Conservation (phyloP, 2,329 filamentous ascomycete species). For the Hypocrella siamensis region DNA sequence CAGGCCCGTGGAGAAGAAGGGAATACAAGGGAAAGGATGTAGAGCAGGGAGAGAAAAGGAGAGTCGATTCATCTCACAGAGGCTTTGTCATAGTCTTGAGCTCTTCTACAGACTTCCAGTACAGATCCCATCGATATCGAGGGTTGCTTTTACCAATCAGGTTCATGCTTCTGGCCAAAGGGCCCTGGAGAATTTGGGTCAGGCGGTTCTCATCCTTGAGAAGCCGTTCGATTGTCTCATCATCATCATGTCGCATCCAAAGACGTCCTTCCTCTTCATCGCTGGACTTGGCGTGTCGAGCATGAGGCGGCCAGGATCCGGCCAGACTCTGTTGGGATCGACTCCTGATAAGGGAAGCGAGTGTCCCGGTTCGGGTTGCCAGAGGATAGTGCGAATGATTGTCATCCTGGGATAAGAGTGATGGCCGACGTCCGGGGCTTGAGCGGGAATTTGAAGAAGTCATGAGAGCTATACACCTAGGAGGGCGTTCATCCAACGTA, state of each 20-base stretch:
- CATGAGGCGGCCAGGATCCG: conserved; percentile 10
- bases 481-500: neutral
- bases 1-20: no score
- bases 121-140: conserved; percentile 70
- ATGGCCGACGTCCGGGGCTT: conserved; percentile 14
- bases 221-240: conserved; percentile 28
- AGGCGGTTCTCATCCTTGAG: conserved; percentile 42
- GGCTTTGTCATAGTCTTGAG: conserved; percentile 55
- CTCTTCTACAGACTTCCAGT: conserved; percentile 70
- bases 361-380: conserved; percentile 19
- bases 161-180: conserved; percentile 66
- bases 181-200: conserved; percentile 43
- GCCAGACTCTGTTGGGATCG: conserved; percentile 19
- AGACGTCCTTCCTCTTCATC: conserved; percentile 17
- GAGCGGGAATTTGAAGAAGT: conserved; percentile 13
- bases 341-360: conserved; percentile 22
- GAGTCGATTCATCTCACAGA: conserved; percentile 28
- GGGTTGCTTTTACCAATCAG: conserved; percentile 83
- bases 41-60: neutral
- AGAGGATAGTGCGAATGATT: conserved; percentile 14
- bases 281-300: conserved; percentile 6
- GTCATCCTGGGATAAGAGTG: conserved; percentile 17
- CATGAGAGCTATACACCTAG: conserved; percentile 7
- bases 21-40: no score
- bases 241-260: conserved; percentile 13